Evolutionary conservation across 2,329 filamentous ascomycete genomes (phyloP).

Genomic region (Aspergillus sp.): DNA sequence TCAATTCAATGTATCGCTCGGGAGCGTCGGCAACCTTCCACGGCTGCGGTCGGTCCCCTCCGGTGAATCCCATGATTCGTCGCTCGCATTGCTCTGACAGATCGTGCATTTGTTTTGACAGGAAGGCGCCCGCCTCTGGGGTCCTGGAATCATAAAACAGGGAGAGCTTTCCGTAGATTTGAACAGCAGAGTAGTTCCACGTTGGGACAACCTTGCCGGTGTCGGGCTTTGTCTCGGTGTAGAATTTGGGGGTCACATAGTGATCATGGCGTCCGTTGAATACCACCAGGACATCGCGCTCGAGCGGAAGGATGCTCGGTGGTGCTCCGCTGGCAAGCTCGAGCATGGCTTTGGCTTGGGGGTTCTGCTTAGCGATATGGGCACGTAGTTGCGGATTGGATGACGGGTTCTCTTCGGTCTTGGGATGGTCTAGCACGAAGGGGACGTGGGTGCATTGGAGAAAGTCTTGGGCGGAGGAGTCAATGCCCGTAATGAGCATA

Average conservation of each 20-base stretch:
- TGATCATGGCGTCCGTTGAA: constrained; percentile 62
- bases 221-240: not conserved
- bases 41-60: not conserved
- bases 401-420: constrained; percentile 18
- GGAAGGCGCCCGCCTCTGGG: not conserved
- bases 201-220: not conserved
- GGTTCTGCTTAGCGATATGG: constrained; percentile 65
- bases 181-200: not conserved
- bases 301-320: constrained; percentile 24
- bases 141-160: not conserved
- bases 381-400: constrained; percentile 53
- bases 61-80: not conserved
- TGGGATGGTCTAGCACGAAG: constrained; percentile 54
- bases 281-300: constrained; percentile 61
- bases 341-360: constrained; percentile 63
- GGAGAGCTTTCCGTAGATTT: not conserved
- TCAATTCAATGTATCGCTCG: not conserved
- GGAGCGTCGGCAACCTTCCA: not conserved
- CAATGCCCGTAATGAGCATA: constrained; percentile 63
- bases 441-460: constrained; percentile 65
- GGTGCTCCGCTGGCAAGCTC: constrained; percentile 40
- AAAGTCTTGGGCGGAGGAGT: constrained; percentile 50
- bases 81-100: not conserved
- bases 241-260: constrained; percentile 64
- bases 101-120: not conserved